These are phyloP conservation scores for Diaporthe nobilis DNA, from an alignment of 2,329 filamentous ascomycete genomes.

Conservation along the genomic window DNA sequence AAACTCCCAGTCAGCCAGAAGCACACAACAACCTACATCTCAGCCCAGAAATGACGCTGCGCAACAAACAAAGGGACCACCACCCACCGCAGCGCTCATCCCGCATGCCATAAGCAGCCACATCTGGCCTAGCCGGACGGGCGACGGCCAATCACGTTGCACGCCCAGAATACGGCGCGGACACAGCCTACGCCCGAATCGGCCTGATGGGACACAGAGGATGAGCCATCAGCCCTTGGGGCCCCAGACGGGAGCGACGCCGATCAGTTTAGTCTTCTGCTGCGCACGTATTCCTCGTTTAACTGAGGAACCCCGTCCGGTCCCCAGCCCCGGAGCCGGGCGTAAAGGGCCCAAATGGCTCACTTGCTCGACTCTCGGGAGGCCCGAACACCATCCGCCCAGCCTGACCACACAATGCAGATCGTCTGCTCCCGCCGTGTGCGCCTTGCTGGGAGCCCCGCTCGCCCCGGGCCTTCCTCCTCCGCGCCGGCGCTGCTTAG, in stretches of 20 bases:
- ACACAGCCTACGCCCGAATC: constrained; percentile 5
- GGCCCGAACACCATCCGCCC: background rate
- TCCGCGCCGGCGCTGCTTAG: background rate
- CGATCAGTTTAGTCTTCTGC: background rate
- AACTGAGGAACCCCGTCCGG: background rate
- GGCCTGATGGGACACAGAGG: background rate
- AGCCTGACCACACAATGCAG: background rate
- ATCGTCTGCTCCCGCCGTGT: background rate
- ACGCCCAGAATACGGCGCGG: constrained; percentile 28
- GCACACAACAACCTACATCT: background rate
- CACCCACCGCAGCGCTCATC: no score
- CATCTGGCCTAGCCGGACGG: background rate
- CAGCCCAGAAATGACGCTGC: background rate
- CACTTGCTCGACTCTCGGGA: background rate
- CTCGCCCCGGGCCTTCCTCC: background rate
- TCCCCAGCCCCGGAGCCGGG: background rate
- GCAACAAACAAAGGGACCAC: constrained; percentile 11
- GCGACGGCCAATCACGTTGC: constrained; percentile 26
- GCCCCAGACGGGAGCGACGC: background rate
- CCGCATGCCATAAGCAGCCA: constrained; percentile 19
- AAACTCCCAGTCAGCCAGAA: background rate
- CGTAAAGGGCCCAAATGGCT: background rate
- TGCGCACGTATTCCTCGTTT: constrained; percentile 28
- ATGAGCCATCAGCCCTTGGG: background rate
- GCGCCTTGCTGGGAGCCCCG: background rate